phyloP scores from a whole-genome alignment of 306 rosid species.

The Cicer arietinum region DNA sequence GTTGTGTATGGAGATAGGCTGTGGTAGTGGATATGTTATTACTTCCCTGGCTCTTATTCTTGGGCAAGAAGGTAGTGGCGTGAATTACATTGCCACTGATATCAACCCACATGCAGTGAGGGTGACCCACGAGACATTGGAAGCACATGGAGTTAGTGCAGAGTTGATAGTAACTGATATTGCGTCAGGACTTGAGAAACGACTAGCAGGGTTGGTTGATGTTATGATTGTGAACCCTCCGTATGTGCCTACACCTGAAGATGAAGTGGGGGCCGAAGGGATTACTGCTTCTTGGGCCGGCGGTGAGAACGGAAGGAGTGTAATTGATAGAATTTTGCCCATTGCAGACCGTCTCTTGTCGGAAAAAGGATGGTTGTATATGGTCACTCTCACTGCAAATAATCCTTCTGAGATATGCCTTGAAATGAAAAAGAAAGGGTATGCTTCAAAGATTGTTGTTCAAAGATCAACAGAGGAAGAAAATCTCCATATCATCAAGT shows the following conservation, averaged over 20 bases:
- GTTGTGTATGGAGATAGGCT: slow-evolving; percentile 88
- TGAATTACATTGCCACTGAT: slow-evolving; percentile 85
- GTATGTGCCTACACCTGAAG: slow-evolving; percentile 95
- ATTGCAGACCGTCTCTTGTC: slow-evolving; percentile 80
- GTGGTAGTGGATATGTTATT: slow-evolving; percentile 95
- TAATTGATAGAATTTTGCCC: slow-evolving; percentile 80
- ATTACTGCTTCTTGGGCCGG: slow-evolving; percentile 94
- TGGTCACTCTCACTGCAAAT: slow-evolving; percentile 82
- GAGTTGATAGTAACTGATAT: slow-evolving; percentile 79
- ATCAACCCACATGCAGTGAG: slow-evolving; percentile 75
- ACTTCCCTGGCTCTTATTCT: slow-evolving; percentile 94
- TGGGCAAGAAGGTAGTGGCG: slow-evolving; percentile 58
- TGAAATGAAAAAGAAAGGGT: slow-evolving; percentile 80
- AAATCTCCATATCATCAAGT: slow-evolving; percentile 86
- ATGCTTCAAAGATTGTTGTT: slow-evolving; percentile 76
- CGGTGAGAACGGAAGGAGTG: slow-evolving; percentile 86
- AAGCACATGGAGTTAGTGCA: slow-evolving; percentile 87
- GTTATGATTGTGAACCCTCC: slow-evolving; percentile 96
- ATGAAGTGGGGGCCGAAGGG: slow-evolving; percentile 85
- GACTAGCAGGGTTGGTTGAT: slow-evolving; percentile 78
- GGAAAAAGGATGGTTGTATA: slow-evolving; percentile 86
- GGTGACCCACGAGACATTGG: slow-evolving; percentile 74
- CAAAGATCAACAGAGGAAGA: slow-evolving; percentile 96
- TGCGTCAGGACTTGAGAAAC: slow-evolving; percentile 79
- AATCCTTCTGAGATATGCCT: slow-evolving; percentile 80